Evolutionary conservation across 78 protist genomes (phyloP).

Genomic region (slime mould (Dictyostelium discoideum)): dicty_2.7 NC_007090.3:101001-101500

Average conservation of each 20-base stretch:
- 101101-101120: not conserved
- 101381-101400: not conserved
- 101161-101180: not conserved
- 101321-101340: not conserved
- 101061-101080: not conserved
- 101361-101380: not conserved
- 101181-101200: not conserved
- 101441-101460: not conserved
- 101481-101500: not conserved
- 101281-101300: too few species aligned
- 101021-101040: too few species aligned
- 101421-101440: not conserved
- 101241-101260: not conserved
- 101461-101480: not conserved
- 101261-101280: not conserved
- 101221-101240: not conserved
- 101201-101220: not conserved
- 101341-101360: too few species aligned
- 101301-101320: not conserved
- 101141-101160: not conserved
- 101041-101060: not conserved
- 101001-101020: not conserved
- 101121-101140: not conserved
- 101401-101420: not conserved
- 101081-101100: not conserved